Percentiles rank a stretch among this genome's conserved stretches.
These are phyloP conservation scores for Phlebiopsis gigantea DNA, from an alignment of 768 basidiomycete species.

Conservation along the genomic window DNA sequence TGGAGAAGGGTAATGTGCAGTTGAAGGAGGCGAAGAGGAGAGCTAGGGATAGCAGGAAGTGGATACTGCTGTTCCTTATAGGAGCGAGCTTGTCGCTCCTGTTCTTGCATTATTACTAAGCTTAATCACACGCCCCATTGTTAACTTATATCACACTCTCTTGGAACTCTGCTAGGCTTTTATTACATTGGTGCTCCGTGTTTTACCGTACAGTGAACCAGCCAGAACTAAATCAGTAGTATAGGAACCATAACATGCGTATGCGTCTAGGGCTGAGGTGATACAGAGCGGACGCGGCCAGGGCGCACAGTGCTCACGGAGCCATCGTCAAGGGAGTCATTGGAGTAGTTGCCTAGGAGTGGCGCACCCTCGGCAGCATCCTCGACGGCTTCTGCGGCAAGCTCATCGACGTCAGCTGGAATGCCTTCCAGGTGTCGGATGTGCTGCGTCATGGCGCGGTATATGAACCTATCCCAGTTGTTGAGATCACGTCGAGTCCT, in stretches of 20 bases:
- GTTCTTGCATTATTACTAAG: slow-evolving; percentile 87
- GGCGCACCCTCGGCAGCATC: slow-evolving; percentile 58
- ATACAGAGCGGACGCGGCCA: neutral
- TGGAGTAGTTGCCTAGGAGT: slow-evolving; percentile 33
- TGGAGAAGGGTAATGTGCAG: slow-evolving; percentile 88
- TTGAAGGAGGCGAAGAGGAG: slow-evolving; percentile 84
- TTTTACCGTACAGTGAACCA: neutral
- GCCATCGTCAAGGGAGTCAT: slow-evolving; percentile 16
- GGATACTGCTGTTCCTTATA: slow-evolving; percentile 86
- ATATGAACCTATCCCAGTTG: slow-evolving; percentile 49
- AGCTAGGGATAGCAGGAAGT: slow-evolving; percentile 82
- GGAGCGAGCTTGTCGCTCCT: slow-evolving; percentile 88
- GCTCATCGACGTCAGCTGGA: slow-evolving; percentile 43
- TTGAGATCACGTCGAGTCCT: neutral
- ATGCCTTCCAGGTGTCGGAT: slow-evolving; percentile 49
- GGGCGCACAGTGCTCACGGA: slow-evolving; percentile 3
- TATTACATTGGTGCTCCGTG: neutral
- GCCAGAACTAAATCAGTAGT: neutral
- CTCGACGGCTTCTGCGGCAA: slow-evolving; percentile 56
- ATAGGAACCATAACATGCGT: neutral
- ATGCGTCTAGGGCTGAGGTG: neutral
- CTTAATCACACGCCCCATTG: neutral
- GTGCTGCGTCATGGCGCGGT: slow-evolving; percentile 56
- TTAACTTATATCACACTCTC: neutral
- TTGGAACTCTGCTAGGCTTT: neutral